Percentiles rank a stretch among this genome's conserved stretches.
Conservation (phyloP, 1,139 yeast species). For the Yamadazyma dushanensis region DNA sequence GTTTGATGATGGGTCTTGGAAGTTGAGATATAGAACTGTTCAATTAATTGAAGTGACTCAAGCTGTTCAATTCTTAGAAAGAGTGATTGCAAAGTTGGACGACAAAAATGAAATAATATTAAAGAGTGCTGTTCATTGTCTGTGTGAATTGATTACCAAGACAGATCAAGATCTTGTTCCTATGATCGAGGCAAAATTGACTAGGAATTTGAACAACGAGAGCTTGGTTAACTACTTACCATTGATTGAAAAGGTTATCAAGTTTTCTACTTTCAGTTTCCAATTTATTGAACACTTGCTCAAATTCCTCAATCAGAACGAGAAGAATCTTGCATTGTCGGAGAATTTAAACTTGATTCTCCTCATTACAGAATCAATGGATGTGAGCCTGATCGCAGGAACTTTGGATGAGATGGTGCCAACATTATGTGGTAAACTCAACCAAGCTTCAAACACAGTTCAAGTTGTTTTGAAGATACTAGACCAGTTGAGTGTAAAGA, state of each 20-base stretch:
- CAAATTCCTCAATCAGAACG: constrained; percentile 12
- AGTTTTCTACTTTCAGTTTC: constrained; percentile 6
- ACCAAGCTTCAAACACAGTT: constrained; percentile 8
- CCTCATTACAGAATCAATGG: constrained; percentile 6
- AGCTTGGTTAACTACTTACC: constrained; percentile 10
- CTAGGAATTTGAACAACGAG: constrained; percentile 14
- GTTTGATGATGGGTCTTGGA: constrained; percentile 67
- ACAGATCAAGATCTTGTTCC: constrained; percentile 5
- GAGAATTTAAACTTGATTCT: constrained; percentile 14
- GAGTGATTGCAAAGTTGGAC: constrained; percentile 18
- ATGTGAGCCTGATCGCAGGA: not conserved
- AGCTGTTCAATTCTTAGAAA: constrained; percentile 6
- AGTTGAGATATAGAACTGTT: constrained; percentile 58
- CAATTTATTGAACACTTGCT: constrained; percentile 11
- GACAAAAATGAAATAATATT: constrained; percentile 46
- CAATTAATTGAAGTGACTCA: constrained; percentile 30
- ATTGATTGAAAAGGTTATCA: constrained; percentile 12
- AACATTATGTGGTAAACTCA: constrained; percentile 8
- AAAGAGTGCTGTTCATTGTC: constrained; percentile 33
- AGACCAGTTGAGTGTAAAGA: constrained; percentile 21
- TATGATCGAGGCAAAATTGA: constrained; percentile 10
- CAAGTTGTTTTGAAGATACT: constrained; percentile 11
- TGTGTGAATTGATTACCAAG: constrained; percentile 8
- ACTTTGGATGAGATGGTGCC: constrained; percentile 6
- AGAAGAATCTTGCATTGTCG: constrained; percentile 14